Evolutionary conservation across 108 stramenopile genomes (phyloP).

Genomic region (Nitzschia putrida): DNA sequence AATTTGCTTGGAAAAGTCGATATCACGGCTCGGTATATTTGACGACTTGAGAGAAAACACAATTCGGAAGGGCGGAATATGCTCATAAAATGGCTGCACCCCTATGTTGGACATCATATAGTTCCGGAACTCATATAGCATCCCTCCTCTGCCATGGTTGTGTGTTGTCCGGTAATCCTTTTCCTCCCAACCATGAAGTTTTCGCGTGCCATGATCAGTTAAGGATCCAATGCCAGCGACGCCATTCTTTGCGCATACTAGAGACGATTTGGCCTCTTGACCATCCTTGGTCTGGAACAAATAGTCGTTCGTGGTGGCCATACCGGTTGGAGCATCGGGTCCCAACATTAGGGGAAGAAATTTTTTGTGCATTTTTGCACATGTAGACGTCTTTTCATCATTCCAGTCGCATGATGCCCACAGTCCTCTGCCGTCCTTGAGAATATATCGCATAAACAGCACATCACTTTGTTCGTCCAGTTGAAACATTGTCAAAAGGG

Average conservation of each 20-base stretch:
- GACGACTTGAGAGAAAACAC: slow-evolving; percentile 53
- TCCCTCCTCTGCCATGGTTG: slow-evolving; percentile 54
- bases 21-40: slow-evolving; percentile 26
- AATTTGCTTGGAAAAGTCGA: slow-evolving; percentile 45
- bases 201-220: slow-evolving; percentile 56
- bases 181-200: slow-evolving; percentile 60
- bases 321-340: slow-evolving; percentile 1
- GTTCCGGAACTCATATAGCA: slow-evolving; percentile 57
- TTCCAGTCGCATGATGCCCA: slow-evolving; percentile 46
- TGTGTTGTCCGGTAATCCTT: slow-evolving; percentile 51
- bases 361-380: slow-evolving; percentile 45
- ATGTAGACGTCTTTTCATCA: slow-evolving; percentile 32
- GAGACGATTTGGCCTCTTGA: slow-evolving; percentile 1
- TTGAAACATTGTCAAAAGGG: slow-evolving; percentile 52
- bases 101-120: slow-evolving; percentile 58
- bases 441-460: slow-evolving; percentile 44
- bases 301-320: slow-evolving; percentile 19
- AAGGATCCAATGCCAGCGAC: slow-evolving; percentile 52
- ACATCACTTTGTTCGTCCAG: slow-evolving; percentile 32
- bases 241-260: slow-evolving; percentile 44
- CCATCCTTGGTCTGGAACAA: slow-evolving; percentile 6
- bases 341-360: slow-evolving; percentile 53
- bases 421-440: slow-evolving; percentile 30
- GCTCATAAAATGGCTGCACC: slow-evolving; percentile 16
- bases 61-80: slow-evolving; percentile 42